Evolutionary conservation across 225 moss, liverwort and hornwort genomes (phyloP).

Genomic region (Lunularia cruciata): DNA sequence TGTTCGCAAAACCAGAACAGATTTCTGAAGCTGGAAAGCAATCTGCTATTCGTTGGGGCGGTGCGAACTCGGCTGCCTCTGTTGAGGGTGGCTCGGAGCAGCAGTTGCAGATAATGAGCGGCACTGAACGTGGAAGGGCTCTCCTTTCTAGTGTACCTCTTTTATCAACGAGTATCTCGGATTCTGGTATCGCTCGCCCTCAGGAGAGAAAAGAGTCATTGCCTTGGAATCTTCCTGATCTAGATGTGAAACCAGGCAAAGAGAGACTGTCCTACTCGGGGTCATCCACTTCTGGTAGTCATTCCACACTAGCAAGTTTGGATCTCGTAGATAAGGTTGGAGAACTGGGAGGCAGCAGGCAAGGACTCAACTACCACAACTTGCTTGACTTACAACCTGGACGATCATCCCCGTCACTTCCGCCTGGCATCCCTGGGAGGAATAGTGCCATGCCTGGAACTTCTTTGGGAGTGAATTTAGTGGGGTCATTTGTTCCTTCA

Average conservation of each 20-base stretch:
- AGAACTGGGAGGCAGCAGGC: conserved; percentile 31
- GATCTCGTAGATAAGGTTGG: conserved; percentile 33
- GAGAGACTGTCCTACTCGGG: conserved; percentile 14
- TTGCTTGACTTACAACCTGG: conserved; percentile 30
- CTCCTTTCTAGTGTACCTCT: conserved; percentile 12
- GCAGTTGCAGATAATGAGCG: conserved; percentile 29
- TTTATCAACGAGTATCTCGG: conserved; percentile 12
- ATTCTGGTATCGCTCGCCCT: conserved; percentile 8
- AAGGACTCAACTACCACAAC: conserved; percentile 26
- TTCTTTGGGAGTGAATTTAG: conserved; percentile 6
- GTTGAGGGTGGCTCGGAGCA: conserved; percentile 36
- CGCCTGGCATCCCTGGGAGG: conserved; percentile 28
- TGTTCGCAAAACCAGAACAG: conserved; percentile 46
- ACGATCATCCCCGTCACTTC: conserved; percentile 38
- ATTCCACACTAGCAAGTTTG: conserved; percentile 28
- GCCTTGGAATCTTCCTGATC: conserved; percentile 31
- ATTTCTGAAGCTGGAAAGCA: conserved; percentile 24
- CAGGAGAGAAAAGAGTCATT: conserved; percentile 32
- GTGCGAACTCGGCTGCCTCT: conserved; percentile 21
- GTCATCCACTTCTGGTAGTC: conserved; percentile 19
- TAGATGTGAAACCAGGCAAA: conserved; percentile 26
- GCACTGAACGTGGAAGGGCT: conserved; percentile 16
- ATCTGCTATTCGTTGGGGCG: conserved; percentile 14
- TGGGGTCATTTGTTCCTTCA: conserved; percentile 21
- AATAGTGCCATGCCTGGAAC: conserved; percentile 6